A percentile compares a stretch with the other conserved stretches of the same genome.
Conservation (phyloP, 495 filamentous ascomycete species). For the Xylaria acuta region DNA sequence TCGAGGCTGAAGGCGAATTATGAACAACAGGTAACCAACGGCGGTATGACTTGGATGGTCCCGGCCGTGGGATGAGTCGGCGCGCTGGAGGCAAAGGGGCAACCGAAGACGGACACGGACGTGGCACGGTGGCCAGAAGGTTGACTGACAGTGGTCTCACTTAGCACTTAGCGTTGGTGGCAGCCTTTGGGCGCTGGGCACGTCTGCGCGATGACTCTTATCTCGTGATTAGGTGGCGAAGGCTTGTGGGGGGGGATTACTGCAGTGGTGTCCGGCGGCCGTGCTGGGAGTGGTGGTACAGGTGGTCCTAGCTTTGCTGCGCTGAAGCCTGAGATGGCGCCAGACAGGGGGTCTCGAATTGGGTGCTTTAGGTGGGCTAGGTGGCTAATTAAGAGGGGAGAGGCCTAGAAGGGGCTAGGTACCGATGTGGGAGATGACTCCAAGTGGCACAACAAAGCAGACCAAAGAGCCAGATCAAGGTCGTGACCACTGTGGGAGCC, state of each 20-base stretch:
- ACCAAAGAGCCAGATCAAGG: slow-evolving; percentile 30
- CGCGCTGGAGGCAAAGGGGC: slow-evolving; percentile 28
- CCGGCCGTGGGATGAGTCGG: slow-evolving; percentile 25
- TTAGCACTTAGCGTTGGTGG: slow-evolving; percentile 34
- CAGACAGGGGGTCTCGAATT: slow-evolving; percentile 20
- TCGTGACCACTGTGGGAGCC: slow-evolving; percentile 42
- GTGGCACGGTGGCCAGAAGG: slow-evolving; percentile 39
- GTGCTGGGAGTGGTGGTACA: slow-evolving; percentile 22
- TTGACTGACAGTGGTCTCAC: slow-evolving; percentile 40
- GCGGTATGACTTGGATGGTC: slow-evolving; percentile 16
- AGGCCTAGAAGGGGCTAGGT: slow-evolving; percentile 27
- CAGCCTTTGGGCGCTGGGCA: slow-evolving; percentile 43
- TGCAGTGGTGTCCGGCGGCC: slow-evolving; percentile 48
- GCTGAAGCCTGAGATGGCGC: slow-evolving; percentile 28
- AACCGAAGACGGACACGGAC: slow-evolving; percentile 37
- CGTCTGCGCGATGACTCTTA: slow-evolving; percentile 55
- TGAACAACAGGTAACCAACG: slow-evolving; percentile 25
- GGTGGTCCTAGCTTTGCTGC: slow-evolving; percentile 23
- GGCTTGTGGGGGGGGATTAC: slow-evolving; percentile 50
- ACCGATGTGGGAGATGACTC: slow-evolving; percentile 45
- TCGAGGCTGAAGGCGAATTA: slow-evolving; percentile 25
- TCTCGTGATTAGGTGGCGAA: slow-evolving; percentile 43
- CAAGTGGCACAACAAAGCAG: slow-evolving; percentile 43
- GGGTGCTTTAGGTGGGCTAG: slow-evolving; percentile 3
- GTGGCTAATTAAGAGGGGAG: slow-evolving; percentile 28